Evolutionary conservation across 805 yeast genomes (phyloP).

Genomic region (Cephaloascus albidus): DNA sequence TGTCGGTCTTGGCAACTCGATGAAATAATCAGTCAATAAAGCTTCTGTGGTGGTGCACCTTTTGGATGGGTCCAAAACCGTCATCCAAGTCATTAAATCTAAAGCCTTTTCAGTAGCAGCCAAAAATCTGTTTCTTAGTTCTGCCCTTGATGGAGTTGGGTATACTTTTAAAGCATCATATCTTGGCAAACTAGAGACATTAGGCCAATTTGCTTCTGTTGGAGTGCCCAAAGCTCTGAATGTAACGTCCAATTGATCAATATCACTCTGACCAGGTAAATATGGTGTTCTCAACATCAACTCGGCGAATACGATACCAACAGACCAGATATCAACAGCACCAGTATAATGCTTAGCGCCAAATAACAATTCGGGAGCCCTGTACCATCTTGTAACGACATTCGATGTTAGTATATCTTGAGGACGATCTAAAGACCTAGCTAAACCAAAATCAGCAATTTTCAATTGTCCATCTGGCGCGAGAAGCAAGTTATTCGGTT

Average conservation of each 20-base stretch:
- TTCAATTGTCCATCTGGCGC: conserved; percentile 85
- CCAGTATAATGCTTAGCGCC: conserved; percentile 93
- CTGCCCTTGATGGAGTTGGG: conserved; percentile 77
- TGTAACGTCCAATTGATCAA: conserved; percentile 87
- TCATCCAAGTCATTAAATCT: conserved; percentile 63
- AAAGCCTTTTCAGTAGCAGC: conserved; percentile 87
- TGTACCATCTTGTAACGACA: conserved; percentile 96
- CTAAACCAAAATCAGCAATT: conserved; percentile 96
- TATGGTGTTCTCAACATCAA: conserved; percentile 92
- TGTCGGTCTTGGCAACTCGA: conserved; percentile 69
- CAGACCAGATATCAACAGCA: conserved; percentile 91
- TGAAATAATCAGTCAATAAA: conserved; percentile 56
- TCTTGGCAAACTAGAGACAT: conserved; percentile 68
- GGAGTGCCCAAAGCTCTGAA: conserved; percentile 96
- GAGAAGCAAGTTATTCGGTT: conserved; percentile 82
- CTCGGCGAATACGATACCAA: conserved; percentile 96
- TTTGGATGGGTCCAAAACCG: conserved; percentile 68
- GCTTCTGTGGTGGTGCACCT: conserved; percentile 61
- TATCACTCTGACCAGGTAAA: conserved; percentile 84
- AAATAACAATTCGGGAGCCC: conserved; percentile 87
- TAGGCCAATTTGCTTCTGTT: conserved; percentile 86
- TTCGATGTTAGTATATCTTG: conserved; percentile 69
- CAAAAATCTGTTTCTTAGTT: conserved; percentile 71
- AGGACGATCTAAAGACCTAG: conserved; percentile 73
- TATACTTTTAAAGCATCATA: conserved; percentile 67